phyloP scores from a whole-genome alignment of 139 green algal species.

The Dunaliella primolecta region DNA sequence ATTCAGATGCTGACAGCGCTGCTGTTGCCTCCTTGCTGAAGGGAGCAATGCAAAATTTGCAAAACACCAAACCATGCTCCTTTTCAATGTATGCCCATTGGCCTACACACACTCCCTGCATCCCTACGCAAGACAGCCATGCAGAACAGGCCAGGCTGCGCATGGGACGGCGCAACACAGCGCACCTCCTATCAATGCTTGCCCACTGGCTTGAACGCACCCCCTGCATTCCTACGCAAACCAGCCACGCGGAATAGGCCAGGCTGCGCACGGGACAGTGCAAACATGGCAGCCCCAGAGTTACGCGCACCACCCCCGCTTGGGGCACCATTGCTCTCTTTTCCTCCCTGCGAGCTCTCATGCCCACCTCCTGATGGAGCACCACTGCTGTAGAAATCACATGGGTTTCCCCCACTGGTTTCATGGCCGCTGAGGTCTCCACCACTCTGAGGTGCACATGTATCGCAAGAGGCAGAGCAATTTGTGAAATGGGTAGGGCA shows the following conservation, averaged over 20 bases:
- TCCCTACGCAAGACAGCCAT: too few relatives aligned
- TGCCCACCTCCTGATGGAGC: not conserved
- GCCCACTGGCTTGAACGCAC: not conserved
- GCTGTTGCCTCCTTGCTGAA: too few relatives aligned
- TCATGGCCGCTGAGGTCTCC: not conserved
- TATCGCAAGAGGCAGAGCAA: not conserved
- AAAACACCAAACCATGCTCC: too few relatives aligned
- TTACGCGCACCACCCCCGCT: not conserved
- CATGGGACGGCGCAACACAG: not conserved
- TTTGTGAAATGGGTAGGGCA: not conserved
- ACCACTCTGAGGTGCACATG: not conserved
- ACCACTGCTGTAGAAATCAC: not conserved
- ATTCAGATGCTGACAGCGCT: too few relatives aligned
- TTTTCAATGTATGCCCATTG: too few relatives aligned
- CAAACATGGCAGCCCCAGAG: not conserved
- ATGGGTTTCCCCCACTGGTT: too few relatives aligned
- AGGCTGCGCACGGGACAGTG: not conserved
- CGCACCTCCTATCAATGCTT: too few relatives aligned
- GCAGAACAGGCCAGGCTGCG: too few relatives aligned
- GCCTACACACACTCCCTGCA: not conserved
- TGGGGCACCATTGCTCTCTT: not conserved
- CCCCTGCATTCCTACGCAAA: not conserved
- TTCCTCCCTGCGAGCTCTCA: not conserved
- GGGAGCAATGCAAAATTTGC: too few relatives aligned
- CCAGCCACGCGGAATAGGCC: not conserved